phyloP scores from a whole-genome alignment of 2,329 filamentous ascomycete genomes.

The Scytalidium sp. region DNA sequence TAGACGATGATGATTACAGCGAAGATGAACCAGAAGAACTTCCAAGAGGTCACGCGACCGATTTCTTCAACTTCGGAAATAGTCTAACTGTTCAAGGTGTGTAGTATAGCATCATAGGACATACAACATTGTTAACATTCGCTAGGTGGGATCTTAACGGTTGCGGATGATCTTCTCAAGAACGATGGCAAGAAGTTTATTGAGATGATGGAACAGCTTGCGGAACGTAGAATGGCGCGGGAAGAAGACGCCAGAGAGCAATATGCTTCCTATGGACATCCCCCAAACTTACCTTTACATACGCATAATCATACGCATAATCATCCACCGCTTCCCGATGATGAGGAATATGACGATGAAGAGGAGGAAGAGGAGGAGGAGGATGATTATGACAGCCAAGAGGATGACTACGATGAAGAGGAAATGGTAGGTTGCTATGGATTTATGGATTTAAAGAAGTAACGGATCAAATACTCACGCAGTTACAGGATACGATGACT shows the following conservation, averaged over 20 bases:
- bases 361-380: slow-evolving; percentile 56
- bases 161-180: slow-evolving; percentile 96
- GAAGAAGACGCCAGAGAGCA: slow-evolving; percentile 81
- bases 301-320: slow-evolving; percentile 53
- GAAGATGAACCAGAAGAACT: slow-evolving; percentile 62
- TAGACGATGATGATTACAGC: slow-evolving; percentile 65
- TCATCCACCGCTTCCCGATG: slow-evolving; percentile 69
- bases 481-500: slow-evolving; percentile 81
- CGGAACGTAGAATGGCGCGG: slow-evolving; percentile 93
- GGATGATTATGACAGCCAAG: slow-evolving; percentile 60
- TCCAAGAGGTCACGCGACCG: slow-evolving; percentile 67
- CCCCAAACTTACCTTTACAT: slow-evolving; percentile 52
- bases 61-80: slow-evolving; percentile 97
- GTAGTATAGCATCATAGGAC: too few relatives aligned
- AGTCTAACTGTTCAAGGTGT: slow-evolving; percentile 89
- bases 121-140: slow-evolving; percentile 27
- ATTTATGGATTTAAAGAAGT: slow-evolving; percentile 4
- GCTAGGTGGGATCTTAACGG: slow-evolving; percentile 93
- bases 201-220: slow-evolving; percentile 99
- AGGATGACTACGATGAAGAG: slow-evolving; percentile 74
- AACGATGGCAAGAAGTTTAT: slow-evolving; percentile 99
- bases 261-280: slow-evolving; percentile 53
- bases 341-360: slow-evolving; percentile 70
- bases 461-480: background rate
- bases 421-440: slow-evolving; percentile 53